These are phyloP conservation scores for Trichosporon coremiiforme DNA, from an alignment of 1,284 basidiomycete species.

Conservation along the genomic window DNA sequence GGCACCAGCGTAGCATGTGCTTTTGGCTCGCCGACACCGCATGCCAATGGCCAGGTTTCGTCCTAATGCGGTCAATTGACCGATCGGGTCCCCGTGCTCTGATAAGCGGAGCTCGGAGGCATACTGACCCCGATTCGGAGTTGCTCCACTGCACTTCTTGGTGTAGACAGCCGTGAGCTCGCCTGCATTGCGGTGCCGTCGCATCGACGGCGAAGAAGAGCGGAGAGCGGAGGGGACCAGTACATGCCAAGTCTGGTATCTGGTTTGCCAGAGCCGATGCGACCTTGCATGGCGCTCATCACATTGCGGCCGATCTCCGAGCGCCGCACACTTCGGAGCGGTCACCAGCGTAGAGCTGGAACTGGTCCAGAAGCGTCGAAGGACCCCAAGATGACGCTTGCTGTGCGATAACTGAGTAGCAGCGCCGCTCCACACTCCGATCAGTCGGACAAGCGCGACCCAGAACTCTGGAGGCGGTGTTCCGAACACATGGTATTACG, in stretches of 20 bases:
- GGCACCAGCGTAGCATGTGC: background rate
- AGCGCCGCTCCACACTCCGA: background rate
- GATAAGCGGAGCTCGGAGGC: background rate
- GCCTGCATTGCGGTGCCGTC: background rate
- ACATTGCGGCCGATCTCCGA: too few relatives aligned
- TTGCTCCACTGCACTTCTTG: background rate
- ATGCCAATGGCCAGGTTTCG: background rate
- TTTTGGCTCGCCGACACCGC: background rate
- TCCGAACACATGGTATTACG: background rate
- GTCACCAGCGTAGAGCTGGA: background rate
- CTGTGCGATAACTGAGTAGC: background rate
- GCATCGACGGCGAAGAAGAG: background rate
- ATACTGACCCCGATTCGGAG: background rate
- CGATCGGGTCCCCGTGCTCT: constrained; percentile 1
- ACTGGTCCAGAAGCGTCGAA: background rate
- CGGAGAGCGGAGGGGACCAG: background rate
- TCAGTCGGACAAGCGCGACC: background rate
- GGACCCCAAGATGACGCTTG: background rate
- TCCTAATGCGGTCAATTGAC: background rate
- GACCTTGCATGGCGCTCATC: too few relatives aligned
- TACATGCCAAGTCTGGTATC: background rate
- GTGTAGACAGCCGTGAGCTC: background rate
- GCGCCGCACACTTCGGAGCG: background rate
- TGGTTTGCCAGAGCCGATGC: background rate
- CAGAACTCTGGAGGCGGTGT: background rate